Evolutionary conservation across 192 early-diverging fungal genomes (phyloP).

Genomic region (Entophlyctis helioformis): DNA sequence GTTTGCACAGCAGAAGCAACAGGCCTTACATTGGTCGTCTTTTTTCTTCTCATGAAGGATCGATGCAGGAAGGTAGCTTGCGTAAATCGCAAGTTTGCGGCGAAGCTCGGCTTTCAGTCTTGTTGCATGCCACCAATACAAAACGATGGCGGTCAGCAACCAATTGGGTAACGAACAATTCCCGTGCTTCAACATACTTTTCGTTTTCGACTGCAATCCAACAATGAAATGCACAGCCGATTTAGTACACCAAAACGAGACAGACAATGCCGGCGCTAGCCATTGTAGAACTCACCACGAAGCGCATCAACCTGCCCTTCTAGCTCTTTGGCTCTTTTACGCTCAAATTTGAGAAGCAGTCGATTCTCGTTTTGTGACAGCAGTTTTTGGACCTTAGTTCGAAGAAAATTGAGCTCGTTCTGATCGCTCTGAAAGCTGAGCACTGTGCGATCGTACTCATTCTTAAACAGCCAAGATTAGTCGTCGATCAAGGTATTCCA

Average conservation of each 20-base stretch:
- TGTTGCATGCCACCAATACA: too few species aligned
- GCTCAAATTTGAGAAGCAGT: slow-evolving; percentile 34
- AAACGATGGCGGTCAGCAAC: too few species aligned
- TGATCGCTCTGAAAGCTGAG: slow-evolving; percentile 18
- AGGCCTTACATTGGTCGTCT: slow-evolving; percentile 19
- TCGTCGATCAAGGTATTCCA: neutral
- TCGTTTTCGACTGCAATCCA: too few species aligned
- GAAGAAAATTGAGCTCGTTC: slow-evolving; percentile 25
- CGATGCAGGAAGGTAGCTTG: slow-evolving; percentile 30
- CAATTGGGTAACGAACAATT: too few species aligned
- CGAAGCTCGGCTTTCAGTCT: slow-evolving; percentile 23
- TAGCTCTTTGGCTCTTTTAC: slow-evolving; percentile 21
- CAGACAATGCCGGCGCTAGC: too few species aligned
- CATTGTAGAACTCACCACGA: too few species aligned
- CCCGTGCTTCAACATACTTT: too few species aligned
- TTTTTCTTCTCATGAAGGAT: slow-evolving; percentile 19
- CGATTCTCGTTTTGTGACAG: slow-evolving; percentile 39
- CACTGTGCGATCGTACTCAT: slow-evolving; percentile 36
- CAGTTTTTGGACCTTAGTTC: slow-evolving; percentile 35
- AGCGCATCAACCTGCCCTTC: slow-evolving; percentile 16
- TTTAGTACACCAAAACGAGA: too few species aligned
- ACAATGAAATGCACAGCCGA: too few species aligned
- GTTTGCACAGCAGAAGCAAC: neutral
- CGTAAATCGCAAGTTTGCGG: slow-evolving; percentile 31
- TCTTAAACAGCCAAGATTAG: slow-evolving; percentile 1